A percentile compares a stretch with the other conserved stretches of the same genome.
These are phyloP conservation scores for Mesembryanthemum crystallinum DNA, from an alignment of 148 eudicot species.

Conservation along the genomic window DNA sequence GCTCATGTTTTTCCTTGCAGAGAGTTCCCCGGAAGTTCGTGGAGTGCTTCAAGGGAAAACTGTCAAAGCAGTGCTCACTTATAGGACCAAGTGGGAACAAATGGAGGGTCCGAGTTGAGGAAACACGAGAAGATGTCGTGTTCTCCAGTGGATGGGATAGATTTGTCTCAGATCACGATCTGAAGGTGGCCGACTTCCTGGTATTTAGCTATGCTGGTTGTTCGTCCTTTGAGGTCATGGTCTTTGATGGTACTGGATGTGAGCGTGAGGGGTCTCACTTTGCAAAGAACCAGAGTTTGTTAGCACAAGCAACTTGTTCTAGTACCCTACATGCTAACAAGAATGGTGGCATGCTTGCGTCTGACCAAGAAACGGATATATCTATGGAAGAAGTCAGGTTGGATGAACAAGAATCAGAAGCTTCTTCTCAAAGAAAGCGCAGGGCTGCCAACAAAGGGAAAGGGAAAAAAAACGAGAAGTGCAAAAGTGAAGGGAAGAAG, in stretches of 20 bases:
- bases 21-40: constrained; percentile 9
- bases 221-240: constrained; percentile 9
- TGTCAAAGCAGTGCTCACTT: constrained; percentile 2
- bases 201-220: constrained; percentile 4
- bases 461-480: neutral
- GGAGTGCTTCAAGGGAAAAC: constrained; percentile 8
- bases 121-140: neutral
- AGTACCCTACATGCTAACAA: constrained; percentile 5
- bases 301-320: neutral
- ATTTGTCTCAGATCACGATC: constrained; percentile 11
- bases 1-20: neutral
- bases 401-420: neutral
- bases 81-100: constrained; percentile 16
- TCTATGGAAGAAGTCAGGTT: neutral
- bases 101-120: constrained; percentile 13
- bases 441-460: neutral
- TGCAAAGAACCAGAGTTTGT: neutral
- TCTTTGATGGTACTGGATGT: constrained; percentile 21
- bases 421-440: neutral
- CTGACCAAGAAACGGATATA: neutral
- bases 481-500: neutral
- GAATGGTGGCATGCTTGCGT: neutral
- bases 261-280: constrained; percentile 10
- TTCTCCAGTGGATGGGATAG: constrained; percentile 14
- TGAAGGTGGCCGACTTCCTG: neutral